Conservation (phyloP, 83 land plant species). For the Picea engelmannii region DNA sequence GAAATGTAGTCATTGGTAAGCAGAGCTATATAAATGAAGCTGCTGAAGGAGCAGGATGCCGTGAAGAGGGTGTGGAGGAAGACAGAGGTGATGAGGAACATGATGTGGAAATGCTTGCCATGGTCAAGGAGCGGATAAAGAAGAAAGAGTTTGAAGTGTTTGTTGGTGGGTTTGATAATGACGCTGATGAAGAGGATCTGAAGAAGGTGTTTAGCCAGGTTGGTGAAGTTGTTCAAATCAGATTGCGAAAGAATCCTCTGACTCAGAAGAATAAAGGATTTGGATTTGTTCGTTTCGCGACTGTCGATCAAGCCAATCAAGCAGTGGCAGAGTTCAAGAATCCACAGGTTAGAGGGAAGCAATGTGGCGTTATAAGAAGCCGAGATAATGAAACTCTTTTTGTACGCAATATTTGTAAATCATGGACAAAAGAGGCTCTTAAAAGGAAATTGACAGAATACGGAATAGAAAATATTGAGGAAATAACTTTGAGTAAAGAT, state of each 20-base stretch:
- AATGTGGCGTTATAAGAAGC: too few species aligned
- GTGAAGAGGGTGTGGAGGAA: slow-evolving; percentile 8
- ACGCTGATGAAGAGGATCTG: slow-evolving; percentile 24
- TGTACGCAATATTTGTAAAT: too few species aligned
- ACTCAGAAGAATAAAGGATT: slow-evolving; percentile 50
- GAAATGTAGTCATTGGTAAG: not conserved
- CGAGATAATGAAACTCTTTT: too few species aligned
- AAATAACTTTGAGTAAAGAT: too few species aligned
- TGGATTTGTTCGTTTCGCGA: slow-evolving; percentile 46
- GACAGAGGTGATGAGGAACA: slow-evolving; percentile 5
- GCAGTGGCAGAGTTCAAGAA: slow-evolving; percentile 26
- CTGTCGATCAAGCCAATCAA: slow-evolving; percentile 32
- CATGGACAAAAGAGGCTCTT: too few species aligned
- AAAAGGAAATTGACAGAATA: too few species aligned
- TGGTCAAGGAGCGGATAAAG: slow-evolving; percentile 19
- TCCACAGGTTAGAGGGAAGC: too few species aligned
- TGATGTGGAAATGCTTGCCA: slow-evolving; percentile 2
- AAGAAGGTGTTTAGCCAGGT: slow-evolving; percentile 27
- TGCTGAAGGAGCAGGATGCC: too few species aligned
- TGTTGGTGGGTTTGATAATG: slow-evolving; percentile 21
- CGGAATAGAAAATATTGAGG: too few species aligned
- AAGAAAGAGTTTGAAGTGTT: slow-evolving; percentile 24
- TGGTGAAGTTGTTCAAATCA: slow-evolving; percentile 50
- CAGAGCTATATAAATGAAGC: slow-evolving; percentile 14
- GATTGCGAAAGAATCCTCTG: slow-evolving; percentile 31